Base-by-base conservation (phyloP, 495 filamentous ascomycete species). In the Immersiella caudata region DNA sequence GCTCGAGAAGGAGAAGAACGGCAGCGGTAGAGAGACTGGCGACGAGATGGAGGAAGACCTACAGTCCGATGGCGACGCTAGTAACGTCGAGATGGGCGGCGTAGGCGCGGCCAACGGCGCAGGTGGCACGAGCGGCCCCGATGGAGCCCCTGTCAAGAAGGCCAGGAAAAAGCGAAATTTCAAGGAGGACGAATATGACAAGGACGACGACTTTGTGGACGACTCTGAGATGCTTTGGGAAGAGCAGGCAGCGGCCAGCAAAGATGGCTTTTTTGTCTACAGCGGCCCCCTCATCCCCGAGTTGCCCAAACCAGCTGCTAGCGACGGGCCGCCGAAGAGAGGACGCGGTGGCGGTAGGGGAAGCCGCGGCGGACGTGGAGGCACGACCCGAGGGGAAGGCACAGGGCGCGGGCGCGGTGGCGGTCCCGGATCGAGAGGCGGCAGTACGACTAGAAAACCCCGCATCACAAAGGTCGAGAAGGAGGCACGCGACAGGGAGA, bases 211-310 rank as follows among this genome's bases (percentile, higher is more conserved):
- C 36, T 99, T 99, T 75, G 94, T 99, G 64, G 95, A 99, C 74
- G 95, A 99, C 77, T 94, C 92, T 16, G 95, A 99, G 74, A 73
- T 97, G 80, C 85, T 94, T 8, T 99, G 94, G 93, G 93, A 98
- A 79, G 92, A 97, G 77, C 91, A 94, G 75, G 94, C 95, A 22
- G 92, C 93, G 20, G 93, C 93, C 22, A 94, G 91, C 64, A 91
- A 93, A 70, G 96, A 98, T 80, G 91, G 92, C 5, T 95, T 94
- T 79, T 94, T 94, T 72, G 92, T 94, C 22, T 93, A 95, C 76
- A 90, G 89, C 70, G 91, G 93, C 51, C 92, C 93, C 33, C 79
- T 97, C 67, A 84, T 97, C 14, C 90, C 90, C 18, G 93, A 95
- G 78, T 92, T 91, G 6, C 91, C 96, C 79, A 95, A 96, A 80